Evolutionary conservation across 2,329 filamentous ascomycete genomes (phyloP).

Genomic region (Gremmenia infestans): DNA sequence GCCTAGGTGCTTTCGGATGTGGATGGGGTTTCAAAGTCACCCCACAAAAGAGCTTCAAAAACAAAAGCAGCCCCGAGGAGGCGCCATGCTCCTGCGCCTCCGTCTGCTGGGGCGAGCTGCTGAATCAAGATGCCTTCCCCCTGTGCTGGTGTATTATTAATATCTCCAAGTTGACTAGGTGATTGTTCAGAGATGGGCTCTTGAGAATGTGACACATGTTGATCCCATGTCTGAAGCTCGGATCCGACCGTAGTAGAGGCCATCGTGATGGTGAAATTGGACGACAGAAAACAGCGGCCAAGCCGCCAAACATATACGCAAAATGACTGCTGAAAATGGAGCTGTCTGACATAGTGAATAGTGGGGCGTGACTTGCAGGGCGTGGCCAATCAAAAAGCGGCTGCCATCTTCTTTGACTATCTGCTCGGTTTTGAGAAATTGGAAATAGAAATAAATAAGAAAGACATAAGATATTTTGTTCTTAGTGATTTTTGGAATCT

Average conservation of each 20-base stretch:
- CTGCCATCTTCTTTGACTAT: not conserved
- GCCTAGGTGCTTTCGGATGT: not conserved
- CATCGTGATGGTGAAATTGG: not conserved
- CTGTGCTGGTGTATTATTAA: conserved; percentile 32
- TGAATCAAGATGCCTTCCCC: conserved; percentile 1
- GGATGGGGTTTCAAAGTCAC: conserved; percentile 31
- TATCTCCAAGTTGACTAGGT: no score
- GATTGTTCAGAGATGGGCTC: no score
- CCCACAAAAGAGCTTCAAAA: conserved; percentile 18
- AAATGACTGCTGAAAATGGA: no score
- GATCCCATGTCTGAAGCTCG: not conserved
- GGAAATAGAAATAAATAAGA: not conserved
- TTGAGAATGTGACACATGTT: not conserved
- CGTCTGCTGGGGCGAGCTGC: conserved; percentile 8
- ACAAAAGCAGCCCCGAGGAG: conserved; percentile 13
- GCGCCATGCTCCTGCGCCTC: conserved; percentile 13
- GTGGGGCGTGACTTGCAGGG: not conserved
- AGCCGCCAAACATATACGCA: no score
- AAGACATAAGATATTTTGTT: no score
- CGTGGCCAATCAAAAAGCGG: not conserved
- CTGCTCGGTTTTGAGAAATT: not conserved
- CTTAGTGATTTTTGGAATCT: no score
- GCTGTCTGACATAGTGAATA: not conserved
- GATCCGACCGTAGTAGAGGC: not conserved
- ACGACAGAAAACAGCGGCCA: no score